Conservation (phyloP, 352 stramenopile genomes). For the Phytopythium helicoides region DNA sequence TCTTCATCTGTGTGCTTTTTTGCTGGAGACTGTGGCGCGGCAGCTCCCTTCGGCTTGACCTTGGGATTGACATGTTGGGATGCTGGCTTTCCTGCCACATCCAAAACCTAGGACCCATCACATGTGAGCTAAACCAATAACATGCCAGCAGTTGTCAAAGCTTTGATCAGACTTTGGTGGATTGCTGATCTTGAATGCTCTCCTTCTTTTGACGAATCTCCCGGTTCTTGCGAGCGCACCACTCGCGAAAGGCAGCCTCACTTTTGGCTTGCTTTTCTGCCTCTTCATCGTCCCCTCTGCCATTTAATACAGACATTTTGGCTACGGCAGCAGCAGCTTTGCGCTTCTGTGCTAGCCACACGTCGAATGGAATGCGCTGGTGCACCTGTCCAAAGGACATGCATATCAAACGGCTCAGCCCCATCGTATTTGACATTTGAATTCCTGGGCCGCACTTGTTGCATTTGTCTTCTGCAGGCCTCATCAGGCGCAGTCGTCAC, state of each 20-base stretch:
- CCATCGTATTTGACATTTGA: not conserved
- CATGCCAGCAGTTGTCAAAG: too few relatives aligned
- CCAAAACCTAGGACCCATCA: not conserved
- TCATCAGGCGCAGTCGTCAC: constrained; percentile 25
- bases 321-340: not conserved
- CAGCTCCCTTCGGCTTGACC: constrained; percentile 13
- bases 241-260: constrained; percentile 39
- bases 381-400: constrained; percentile 27
- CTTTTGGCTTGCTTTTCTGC: constrained; percentile 16
- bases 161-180: not conserved
- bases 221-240: constrained; percentile 27
- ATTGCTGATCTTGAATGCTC: not conserved
- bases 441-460: constrained; percentile 27
- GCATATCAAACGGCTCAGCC: too few relatives aligned
- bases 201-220: constrained; percentile 12
- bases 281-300: constrained; percentile 3
- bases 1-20: constrained; percentile 3
- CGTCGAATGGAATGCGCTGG: constrained; percentile 36
- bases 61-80: constrained; percentile 56
- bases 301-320: not conserved
- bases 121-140: not conserved
- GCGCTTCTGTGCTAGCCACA: constrained; percentile 44
- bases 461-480: constrained; percentile 40
- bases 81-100: constrained; percentile 22
- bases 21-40: not conserved